Evolutionary conservation across 2,329 filamentous ascomycete genomes (phyloP).

Genomic region (Colletotrichum noveboracense): DNA sequence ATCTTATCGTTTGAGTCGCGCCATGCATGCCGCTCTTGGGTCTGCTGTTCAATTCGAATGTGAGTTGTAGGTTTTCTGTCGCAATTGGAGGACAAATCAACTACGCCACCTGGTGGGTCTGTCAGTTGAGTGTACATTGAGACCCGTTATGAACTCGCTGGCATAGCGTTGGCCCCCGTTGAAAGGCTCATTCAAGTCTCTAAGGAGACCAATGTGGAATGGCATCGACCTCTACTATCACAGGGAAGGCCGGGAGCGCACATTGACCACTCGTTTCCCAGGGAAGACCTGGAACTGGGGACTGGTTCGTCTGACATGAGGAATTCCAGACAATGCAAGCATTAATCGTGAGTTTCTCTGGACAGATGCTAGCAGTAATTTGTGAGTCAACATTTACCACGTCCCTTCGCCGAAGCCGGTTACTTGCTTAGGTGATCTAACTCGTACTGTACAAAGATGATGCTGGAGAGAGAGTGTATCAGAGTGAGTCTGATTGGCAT

Average conservation of each 20-base stretch:
- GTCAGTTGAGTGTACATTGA: not conserved
- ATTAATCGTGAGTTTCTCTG: not conserved
- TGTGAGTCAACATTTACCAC: not conserved
- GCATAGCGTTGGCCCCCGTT: not conserved
- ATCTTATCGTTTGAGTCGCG: fast-evolving
- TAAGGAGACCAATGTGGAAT: not conserved
- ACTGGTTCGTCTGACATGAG: not conserved
- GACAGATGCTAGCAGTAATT: not conserved
- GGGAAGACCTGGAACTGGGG: not conserved
- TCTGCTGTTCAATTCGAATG: not conserved
- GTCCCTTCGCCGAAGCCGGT: not conserved
- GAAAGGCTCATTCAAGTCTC: not conserved
- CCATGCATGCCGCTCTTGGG: not conserved
- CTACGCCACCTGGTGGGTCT: not conserved
- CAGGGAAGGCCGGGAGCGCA: not conserved
- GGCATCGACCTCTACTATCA: not conserved
- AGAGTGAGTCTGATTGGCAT: not conserved
- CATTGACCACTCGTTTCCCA: not conserved
- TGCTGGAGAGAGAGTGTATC: not conserved
- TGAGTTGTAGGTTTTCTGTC: not conserved
- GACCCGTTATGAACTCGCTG: not conserved
- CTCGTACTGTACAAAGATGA: not conserved
- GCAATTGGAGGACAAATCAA: not conserved
- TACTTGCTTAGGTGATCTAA: not conserved
- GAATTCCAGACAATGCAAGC: not conserved